Evolutionary conservation across 352 stramenopile species (phyloP).

Genomic region (Globisporangium ultimum): DNA sequence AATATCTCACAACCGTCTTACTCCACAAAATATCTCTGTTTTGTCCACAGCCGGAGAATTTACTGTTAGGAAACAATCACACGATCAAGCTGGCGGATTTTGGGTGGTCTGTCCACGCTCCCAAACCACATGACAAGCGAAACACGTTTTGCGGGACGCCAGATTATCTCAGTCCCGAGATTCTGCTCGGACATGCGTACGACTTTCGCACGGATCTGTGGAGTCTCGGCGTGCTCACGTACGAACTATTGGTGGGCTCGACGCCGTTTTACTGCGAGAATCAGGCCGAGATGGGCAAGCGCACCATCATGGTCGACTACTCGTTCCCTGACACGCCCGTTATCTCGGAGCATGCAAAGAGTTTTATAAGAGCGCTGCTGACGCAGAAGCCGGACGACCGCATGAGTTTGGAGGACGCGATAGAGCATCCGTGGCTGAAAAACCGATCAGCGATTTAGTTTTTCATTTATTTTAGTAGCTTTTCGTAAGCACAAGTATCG

Average conservation of each 20-base stretch:
- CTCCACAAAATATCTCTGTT: conserved; percentile 7
- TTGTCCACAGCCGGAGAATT: conserved; percentile 67
- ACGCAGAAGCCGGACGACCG: conserved; percentile 48
- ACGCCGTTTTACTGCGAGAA: conserved; percentile 84
- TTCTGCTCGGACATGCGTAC: conserved; percentile 62
- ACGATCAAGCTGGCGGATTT: conserved; percentile 88
- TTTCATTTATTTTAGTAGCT: background rate
- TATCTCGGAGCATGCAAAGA: conserved; percentile 56
- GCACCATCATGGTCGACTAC: conserved; percentile 59
- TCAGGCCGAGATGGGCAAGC: conserved; percentile 81
- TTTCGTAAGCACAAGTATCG: too few species aligned
- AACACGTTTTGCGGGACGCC: conserved; percentile 83
- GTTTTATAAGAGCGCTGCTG: conserved; percentile 61
- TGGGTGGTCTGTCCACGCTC: conserved; percentile 80
- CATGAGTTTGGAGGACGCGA: conserved; percentile 56
- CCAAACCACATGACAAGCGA: conserved; percentile 48
- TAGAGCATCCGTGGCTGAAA: conserved; percentile 59
- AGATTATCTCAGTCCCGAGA: conserved; percentile 85
- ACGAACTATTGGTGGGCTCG: conserved; percentile 70
- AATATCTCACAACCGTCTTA: background rate
- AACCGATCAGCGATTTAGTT: conserved; percentile 29
- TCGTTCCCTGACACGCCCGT: conserved; percentile 41
- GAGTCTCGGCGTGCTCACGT: conserved; percentile 83
- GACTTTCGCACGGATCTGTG: conserved; percentile 71
- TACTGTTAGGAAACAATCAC: conserved; percentile 70